These are phyloP conservation scores for Pinus tabuliformis DNA, from an alignment of 75 land plant genomes.

Conservation along the genomic window DNA sequence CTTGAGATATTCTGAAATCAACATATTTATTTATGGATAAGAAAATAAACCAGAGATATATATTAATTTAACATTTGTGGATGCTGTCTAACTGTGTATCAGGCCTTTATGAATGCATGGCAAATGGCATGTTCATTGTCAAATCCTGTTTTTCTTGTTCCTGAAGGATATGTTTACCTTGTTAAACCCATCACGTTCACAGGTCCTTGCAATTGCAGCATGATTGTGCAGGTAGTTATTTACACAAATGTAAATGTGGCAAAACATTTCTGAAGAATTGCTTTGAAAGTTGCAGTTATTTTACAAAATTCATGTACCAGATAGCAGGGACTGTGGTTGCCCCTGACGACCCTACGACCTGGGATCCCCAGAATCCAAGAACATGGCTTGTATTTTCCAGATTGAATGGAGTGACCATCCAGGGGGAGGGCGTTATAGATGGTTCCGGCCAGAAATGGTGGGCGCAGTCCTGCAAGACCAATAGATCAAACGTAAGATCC, in stretches of 20 bases:
- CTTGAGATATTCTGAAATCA: background rate
- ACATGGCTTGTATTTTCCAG: conserved; percentile 72
- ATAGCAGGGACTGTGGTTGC: conserved; percentile 71
- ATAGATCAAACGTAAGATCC: conserved; percentile 53
- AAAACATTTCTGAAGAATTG: background rate
- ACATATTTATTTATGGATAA: background rate
- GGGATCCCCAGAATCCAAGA: conserved; percentile 56
- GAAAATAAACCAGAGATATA: background rate
- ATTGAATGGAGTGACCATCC: conserved; percentile 51
- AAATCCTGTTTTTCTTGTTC: conserved; percentile 63
- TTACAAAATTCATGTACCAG: conserved; percentile 16
- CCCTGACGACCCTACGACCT: conserved; percentile 58
- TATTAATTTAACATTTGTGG: background rate
- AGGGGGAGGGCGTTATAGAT: conserved; percentile 80
- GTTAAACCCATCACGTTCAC: conserved; percentile 53
- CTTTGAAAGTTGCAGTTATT: too few relatives aligned
- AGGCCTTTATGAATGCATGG: conserved; percentile 75
- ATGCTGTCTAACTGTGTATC: background rate
- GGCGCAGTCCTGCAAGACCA: conserved; percentile 81
- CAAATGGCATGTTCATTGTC: conserved; percentile 42
- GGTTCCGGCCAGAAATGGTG: conserved; percentile 96
- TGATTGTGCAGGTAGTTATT: conserved; percentile 48
- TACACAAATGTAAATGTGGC: background rate
- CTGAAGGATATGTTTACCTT: conserved; percentile 33
- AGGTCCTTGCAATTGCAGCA: conserved; percentile 53